Evolutionary conservation across 352 stramenopile genomes (phyloP).

Genomic region (Peronospora farinosa): DNA sequence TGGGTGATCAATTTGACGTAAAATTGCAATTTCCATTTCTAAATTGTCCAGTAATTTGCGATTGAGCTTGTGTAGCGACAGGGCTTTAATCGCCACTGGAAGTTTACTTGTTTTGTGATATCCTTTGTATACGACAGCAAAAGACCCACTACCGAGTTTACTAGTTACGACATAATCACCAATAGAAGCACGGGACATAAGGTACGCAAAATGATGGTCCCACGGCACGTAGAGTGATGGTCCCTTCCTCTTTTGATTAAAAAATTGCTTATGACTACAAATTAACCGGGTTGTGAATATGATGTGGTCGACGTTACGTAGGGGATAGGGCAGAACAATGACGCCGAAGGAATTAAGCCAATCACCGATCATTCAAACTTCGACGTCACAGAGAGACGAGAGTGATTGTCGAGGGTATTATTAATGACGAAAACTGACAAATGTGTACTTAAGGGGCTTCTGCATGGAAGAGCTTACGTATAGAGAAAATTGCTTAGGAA

Average conservation of each 20-base stretch:
- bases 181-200: conserved; percentile 57
- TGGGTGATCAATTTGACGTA: conserved; percentile 91
- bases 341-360: conserved; percentile 2
- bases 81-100: conserved; percentile 91
- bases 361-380: neutral
- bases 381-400: conserved; percentile 15
- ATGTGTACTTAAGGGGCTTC: no score
- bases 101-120: conserved; percentile 71
- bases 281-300: no score
- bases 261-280: no score
- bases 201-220: no score
- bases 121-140: conserved; percentile 86
- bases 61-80: conserved; percentile 90
- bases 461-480: no score
- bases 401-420: no score
- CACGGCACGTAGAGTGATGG: no score
- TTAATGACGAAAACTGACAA: no score
- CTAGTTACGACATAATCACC: conserved; percentile 87
- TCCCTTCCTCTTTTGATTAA: no score
- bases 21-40: conserved; percentile 95
- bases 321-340: conserved; percentile 13
- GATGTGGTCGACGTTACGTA: conserved; percentile 6
- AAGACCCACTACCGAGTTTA: conserved; percentile 90
- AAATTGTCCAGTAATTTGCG: conserved; percentile 94
- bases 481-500: no score